Evolutionary conservation across 2,329 filamentous ascomycete genomes (phyloP).

Genomic region (Ascochyta viciae-villosae): DNA sequence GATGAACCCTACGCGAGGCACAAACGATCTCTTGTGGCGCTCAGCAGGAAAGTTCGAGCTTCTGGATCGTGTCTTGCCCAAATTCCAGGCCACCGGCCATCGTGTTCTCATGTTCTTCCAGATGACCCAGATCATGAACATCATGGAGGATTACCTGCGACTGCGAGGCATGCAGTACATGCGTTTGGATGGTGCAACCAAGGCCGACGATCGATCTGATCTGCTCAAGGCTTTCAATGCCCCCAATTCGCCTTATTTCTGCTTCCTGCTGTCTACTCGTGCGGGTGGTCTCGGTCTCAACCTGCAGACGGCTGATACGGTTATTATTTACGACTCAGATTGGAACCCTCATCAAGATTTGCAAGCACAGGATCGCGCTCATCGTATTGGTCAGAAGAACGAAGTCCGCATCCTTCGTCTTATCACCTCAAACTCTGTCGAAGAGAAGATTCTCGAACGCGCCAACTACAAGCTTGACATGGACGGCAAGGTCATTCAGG

Average conservation of each 20-base stretch:
- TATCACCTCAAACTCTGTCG: constrained; percentile 95
- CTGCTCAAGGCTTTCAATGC: constrained; percentile 89
- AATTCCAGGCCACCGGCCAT: constrained; percentile 90
- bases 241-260: constrained; percentile 90
- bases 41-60: constrained; percentile 97
- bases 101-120: constrained; percentile 99
- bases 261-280: constrained; percentile 97
- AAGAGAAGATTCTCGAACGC: constrained; percentile 97
- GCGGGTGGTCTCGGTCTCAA: constrained; percentile 98
- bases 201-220: constrained; percentile 95
- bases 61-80: constrained; percentile 88
- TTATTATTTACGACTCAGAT: constrained; percentile 99
- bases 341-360: constrained; percentile 99
- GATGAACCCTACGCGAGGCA: constrained; percentile 88
- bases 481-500: constrained; percentile 99
- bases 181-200: constrained; percentile 94
- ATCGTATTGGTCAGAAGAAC: constrained; percentile 99
- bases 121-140: constrained; percentile 99
- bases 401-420: constrained; percentile 95
- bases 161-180: constrained; percentile 84
- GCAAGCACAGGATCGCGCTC: constrained; percentile 98
- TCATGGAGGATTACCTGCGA: constrained; percentile 97
- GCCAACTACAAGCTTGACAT: constrained; percentile 98
- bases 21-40: constrained; percentile 94
- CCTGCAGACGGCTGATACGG: constrained; percentile 95